A percentile compares a stretch with the other conserved stretches of the same genome.
phyloP scores from a whole-genome alignment of 306 rosid genomes.

The cucumber (Cucumis sativus) region Cucumber_9930_V3 NC_026655.2:1980501-1981000 shows the following conservation, averaged over 20 bases:
- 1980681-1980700: background rate
- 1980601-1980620: background rate
- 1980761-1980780: background rate
- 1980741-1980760: background rate
- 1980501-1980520: background rate
- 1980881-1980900: background rate
- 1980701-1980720: background rate
- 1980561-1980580: background rate
- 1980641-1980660: slow-evolving; percentile 5
- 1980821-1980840: background rate
- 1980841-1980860: background rate
- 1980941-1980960: background rate
- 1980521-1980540: background rate
- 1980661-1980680: background rate
- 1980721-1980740: background rate
- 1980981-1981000: background rate
- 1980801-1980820: background rate
- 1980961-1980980: background rate
- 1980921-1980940: background rate
- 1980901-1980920: background rate
- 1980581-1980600: background rate
- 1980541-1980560: background rate
- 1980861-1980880: background rate
- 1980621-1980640: background rate
- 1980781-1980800: background rate